Evolutionary conservation across 208 protist species (phyloP).

Genomic region (Leptomonas pyrrhocoris): DNA sequence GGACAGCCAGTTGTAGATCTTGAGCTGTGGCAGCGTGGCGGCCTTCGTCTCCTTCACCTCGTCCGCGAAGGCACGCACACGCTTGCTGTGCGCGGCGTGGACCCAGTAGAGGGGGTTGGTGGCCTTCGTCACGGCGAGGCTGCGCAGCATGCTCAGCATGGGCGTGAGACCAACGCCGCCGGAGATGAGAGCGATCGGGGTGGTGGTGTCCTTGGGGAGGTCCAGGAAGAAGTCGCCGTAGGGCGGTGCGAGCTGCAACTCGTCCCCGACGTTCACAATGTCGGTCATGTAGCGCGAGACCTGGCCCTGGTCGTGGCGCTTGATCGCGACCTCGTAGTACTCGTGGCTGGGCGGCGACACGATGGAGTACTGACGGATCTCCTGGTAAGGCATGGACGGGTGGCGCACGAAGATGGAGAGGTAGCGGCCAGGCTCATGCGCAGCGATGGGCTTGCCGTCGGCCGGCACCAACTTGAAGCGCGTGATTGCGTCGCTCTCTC

Average conservation of each 20-base stretch:
- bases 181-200: constrained; percentile 38
- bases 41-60: constrained; percentile 28
- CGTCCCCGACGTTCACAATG: constrained; percentile 37
- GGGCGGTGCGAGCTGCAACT: constrained; percentile 41
- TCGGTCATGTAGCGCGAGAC: constrained; percentile 49
- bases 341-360: constrained; percentile 30
- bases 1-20: constrained; percentile 36
- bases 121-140: constrained; percentile 29
- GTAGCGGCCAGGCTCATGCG: constrained; percentile 39
- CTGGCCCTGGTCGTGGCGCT: constrained; percentile 42
- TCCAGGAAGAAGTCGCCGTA: constrained; percentile 50
- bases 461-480: constrained; percentile 40
- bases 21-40: constrained; percentile 29
- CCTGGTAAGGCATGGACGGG: constrained; percentile 39
- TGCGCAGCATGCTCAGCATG: constrained; percentile 41
- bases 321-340: constrained; percentile 45
- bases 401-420: constrained; percentile 42
- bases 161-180: constrained; percentile 43
- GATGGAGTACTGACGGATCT: constrained; percentile 59
- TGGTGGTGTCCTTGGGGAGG: constrained; percentile 7
- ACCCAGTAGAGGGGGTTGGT: constrained; percentile 40
- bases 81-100: constrained; percentile 34
- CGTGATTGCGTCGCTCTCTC: constrained; percentile 41
- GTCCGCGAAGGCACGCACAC: constrained; percentile 27
- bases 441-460: constrained; percentile 30